Conservation (phyloP, 2,329 filamentous ascomycete genomes). For the Alternaria atra region DNA sequence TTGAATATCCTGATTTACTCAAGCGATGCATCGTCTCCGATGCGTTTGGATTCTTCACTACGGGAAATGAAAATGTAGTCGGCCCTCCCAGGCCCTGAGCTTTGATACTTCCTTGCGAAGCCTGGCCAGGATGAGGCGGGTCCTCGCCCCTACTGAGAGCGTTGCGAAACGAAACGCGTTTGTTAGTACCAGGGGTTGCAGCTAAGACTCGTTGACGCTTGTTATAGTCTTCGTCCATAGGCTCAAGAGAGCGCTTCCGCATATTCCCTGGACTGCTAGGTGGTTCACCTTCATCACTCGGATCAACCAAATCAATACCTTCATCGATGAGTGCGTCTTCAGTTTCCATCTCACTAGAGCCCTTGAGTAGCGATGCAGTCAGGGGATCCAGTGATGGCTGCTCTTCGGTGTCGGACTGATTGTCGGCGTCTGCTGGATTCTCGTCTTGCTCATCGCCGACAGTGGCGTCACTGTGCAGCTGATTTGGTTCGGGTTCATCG, state of each 20-base stretch:
- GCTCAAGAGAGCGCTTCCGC: constrained; percentile 33
- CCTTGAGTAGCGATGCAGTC: constrained; percentile 35
- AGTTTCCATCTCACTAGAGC: constrained; percentile 6
- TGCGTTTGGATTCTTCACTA: constrained; percentile 80
- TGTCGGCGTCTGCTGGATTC: constrained; percentile 35
- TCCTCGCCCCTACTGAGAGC: neutral
- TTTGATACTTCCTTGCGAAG: constrained; percentile 54
- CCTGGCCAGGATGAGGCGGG: constrained; percentile 29
- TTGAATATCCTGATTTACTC: constrained; percentile 71
- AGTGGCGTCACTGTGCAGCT: constrained; percentile 10
- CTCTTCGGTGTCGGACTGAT: constrained; percentile 31
- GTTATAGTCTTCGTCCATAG: constrained; percentile 12
- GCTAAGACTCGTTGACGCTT: constrained; percentile 28
- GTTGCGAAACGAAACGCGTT: constrained; percentile 24
- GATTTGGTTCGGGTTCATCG: neutral
- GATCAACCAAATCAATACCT: constrained; percentile 30
- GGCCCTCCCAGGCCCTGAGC: constrained; percentile 48
- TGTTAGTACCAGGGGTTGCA: constrained; percentile 14
- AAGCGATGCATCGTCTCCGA: constrained; percentile 69
- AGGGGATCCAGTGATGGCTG: constrained; percentile 42
- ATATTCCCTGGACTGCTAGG: constrained; percentile 8
- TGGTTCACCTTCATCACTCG: constrained; percentile 21
- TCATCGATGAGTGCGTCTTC: constrained; percentile 28
- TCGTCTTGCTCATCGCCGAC: constrained; percentile 29
- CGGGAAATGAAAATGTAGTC: constrained; percentile 69